Base-by-base conservation (phyloP, 331 rosid genomes). In the Quercus lobata region DNA sequence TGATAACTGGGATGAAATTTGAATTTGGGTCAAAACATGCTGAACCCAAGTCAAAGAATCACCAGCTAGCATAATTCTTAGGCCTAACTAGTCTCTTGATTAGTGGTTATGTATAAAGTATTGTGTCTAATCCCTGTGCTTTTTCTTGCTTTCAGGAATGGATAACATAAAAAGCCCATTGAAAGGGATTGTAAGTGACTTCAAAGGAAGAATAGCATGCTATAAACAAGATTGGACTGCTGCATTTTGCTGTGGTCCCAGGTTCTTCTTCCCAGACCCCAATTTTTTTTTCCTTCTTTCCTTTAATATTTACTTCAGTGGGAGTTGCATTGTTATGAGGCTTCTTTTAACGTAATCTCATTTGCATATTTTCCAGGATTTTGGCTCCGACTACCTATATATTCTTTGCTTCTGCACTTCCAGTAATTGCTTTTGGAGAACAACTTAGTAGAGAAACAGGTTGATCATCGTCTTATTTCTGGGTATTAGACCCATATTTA, bases 331-430 rank as follows among this genome's bases (percentile, higher is more conserved):
- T 22, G 41, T 69, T 34, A 5, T 21, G 37, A 76, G 24, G 77
- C 61, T 49, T 73, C 49, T 68, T 25, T 24, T 69, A 7, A 32
- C 11, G 9, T 56, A 54, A 21, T 22, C 15, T 24, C 58, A 19
- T 12, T 16, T n/a, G 6, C 18, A 5, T 37, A 57, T 32, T 77
- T 49, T 3, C 55, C 55, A 94, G 97, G 85, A 91, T 92, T 66
- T 85, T 94, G 84, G 98, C 97, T 12, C 97, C 97, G 71, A 90
- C 96, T 25, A 74, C 90, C 5, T 92, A 89, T 79, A 88, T 94
- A 70, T 92, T 92, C 93, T 92, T 94, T 72, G 97, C 98, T 75
- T 94, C 98, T 74, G 97, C 97, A 30, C 87, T 94, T 56, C 97
- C 97, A 41, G 98, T 94, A 21, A 91, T 91, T 79, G 93, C 98